Conservation (phyloP, 2,329 filamentous ascomycete species). For the Alternaria brassicicola region DNA sequence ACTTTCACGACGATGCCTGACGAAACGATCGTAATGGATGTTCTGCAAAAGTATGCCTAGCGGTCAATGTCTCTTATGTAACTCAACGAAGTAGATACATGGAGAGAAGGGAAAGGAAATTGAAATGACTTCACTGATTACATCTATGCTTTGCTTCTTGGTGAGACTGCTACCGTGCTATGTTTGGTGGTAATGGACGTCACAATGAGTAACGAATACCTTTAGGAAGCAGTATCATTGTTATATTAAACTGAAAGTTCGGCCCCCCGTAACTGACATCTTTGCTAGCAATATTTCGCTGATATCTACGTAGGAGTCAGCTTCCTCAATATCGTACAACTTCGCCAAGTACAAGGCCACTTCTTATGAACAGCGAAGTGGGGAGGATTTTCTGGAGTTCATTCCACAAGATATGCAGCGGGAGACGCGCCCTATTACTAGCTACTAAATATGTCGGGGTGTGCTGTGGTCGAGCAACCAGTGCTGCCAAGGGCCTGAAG, state of each 20-base stretch:
- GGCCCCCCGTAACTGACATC: accelerated
- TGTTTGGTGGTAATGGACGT: not conserved
- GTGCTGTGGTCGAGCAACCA: no score
- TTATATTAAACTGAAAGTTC: not conserved
- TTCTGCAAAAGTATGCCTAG: constrained; percentile 31
- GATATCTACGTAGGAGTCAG: no score
- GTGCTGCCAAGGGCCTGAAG: no score
- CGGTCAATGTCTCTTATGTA: constrained; percentile 29
- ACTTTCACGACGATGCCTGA: constrained; percentile 40
- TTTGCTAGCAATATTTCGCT: accelerated
- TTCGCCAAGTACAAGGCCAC: no score
- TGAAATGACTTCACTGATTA: constrained; percentile 19
- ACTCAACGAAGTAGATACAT: constrained; percentile 21
- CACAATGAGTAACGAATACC: not conserved
- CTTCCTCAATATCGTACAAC: no score
- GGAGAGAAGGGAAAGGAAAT: constrained; percentile 25
- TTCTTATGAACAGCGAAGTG: no score
- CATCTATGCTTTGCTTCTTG: not conserved
- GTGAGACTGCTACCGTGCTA: not conserved
- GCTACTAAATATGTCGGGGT: no score
- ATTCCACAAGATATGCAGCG: no score
- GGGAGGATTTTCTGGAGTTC: no score
- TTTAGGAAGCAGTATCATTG: not conserved
- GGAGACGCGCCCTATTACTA: no score
- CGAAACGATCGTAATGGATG: constrained; percentile 34